A percentile compares a stretch with the other conserved stretches of the same genome.
These are phyloP conservation scores for Paecilomyces sp. DNA, from an alignment of 2,329 filamentous ascomycete genomes.

Conservation along the genomic window DNA sequence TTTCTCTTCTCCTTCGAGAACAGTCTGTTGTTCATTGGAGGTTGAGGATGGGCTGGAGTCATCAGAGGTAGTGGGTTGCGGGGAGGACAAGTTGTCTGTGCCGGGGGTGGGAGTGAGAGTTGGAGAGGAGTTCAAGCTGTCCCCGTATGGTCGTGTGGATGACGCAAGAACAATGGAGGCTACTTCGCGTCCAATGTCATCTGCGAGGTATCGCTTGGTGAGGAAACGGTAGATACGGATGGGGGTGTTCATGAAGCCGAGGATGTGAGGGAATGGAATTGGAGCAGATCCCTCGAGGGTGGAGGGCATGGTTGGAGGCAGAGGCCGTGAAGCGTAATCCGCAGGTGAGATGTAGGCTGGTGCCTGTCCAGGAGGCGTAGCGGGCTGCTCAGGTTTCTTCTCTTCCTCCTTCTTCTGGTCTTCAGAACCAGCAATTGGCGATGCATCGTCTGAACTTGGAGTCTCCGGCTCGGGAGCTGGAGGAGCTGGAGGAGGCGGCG, in stretches of 20 bases:
- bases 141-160: conserved; percentile 33
- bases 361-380: conserved; percentile 52
- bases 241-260: conserved; percentile 87
- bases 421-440: conserved; percentile 23
- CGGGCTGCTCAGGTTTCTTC: conserved; percentile 41
- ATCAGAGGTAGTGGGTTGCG: conserved; percentile 34
- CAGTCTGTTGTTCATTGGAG: conserved; percentile 56
- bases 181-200: conserved; percentile 78
- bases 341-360: conserved; percentile 65
- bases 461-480: conserved; percentile 12
- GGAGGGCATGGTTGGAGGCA: conserved; percentile 60
- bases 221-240: conserved; percentile 82
- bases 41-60: conserved; percentile 19
- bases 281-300: conserved; percentile 66
- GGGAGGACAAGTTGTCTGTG: conserved; percentile 10
- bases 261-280: conserved; percentile 77
- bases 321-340: conserved; percentile 60
- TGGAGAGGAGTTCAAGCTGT: conserved; percentile 16
- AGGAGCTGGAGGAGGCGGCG: conserved; percentile 18
- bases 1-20: conserved; percentile 64
- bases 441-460: conserved; percentile 18
- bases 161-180: conserved; percentile 68
- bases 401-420: conserved; percentile 46
- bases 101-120: conserved; percentile 11
- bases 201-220: conserved; percentile 72